Conservation (phyloP, 441 rosid genomes). For the Aquilaria agallochum region DNA sequence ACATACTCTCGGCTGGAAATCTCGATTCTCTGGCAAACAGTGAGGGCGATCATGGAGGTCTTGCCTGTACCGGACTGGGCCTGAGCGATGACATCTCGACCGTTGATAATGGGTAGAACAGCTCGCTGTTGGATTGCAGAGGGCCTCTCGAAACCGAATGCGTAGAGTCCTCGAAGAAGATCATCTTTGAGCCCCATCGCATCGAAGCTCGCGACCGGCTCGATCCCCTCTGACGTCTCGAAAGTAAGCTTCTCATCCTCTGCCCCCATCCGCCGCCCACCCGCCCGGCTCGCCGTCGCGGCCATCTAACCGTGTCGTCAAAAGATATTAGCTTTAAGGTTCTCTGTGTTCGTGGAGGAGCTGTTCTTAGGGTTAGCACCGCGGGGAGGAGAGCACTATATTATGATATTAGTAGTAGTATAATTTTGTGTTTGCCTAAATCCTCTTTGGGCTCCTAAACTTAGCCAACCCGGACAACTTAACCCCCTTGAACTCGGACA, state of each 20-base stretch:
- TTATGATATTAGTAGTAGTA: too few species aligned
- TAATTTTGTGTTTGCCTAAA: too few species aligned
- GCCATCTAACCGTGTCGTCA: slow-evolving; percentile 22
- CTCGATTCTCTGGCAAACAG: slow-evolving; percentile 79
- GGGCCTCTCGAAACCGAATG: slow-evolving; percentile 85
- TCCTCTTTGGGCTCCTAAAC: too few species aligned
- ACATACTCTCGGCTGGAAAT: slow-evolving; percentile 71
- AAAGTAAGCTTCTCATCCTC: slow-evolving; percentile 79
- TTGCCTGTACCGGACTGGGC: slow-evolving; percentile 98
- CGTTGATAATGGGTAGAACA: slow-evolving; percentile 84
- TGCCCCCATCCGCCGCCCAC: slow-evolving; percentile 32
- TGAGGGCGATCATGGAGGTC: slow-evolving; percentile 90
- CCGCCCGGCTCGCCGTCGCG: slow-evolving; percentile 36
- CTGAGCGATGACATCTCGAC: slow-evolving; percentile 92
- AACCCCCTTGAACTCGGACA: too few species aligned
- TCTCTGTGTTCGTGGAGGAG: too few species aligned
- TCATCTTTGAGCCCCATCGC: slow-evolving; percentile 82
- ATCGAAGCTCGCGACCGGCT: slow-evolving; percentile 78
- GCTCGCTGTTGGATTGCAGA: slow-evolving; percentile 97
- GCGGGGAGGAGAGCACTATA: too few species aligned
- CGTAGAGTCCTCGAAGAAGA: slow-evolving; percentile 86
- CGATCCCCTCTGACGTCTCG: slow-evolving; percentile 88
- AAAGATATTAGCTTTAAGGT: too few species aligned
- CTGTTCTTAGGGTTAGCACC: too few species aligned
- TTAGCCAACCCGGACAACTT: too few species aligned